Conservation (phyloP, 1,284 basidiomycete genomes). For the Mycosarcoma maydis region DNA sequence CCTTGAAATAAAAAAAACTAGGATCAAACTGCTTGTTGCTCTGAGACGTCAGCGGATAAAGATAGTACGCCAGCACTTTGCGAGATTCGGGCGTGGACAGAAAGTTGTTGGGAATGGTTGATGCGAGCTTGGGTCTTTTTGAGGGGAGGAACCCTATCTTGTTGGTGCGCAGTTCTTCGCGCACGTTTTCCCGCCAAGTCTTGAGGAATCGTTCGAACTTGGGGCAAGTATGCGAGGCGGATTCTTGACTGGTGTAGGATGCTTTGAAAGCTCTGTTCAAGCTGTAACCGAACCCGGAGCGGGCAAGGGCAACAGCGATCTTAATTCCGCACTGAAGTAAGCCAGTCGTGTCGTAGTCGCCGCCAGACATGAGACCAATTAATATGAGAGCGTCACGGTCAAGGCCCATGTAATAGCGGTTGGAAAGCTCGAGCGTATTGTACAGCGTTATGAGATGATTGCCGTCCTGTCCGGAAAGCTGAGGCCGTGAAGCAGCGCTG, state of each 20-base stretch:
- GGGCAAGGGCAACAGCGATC: conserved; percentile 69
- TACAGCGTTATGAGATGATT: conserved; percentile 26
- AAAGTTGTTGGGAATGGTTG: conserved; percentile 18
- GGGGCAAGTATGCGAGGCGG: background rate
- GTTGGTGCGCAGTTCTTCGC: conserved; percentile 52
- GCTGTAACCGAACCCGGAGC: conserved; percentile 67
- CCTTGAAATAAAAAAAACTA: no score
- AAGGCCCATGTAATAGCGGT: conserved; percentile 66
- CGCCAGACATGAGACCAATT: conserved; percentile 84
- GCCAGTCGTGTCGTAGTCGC: conserved; percentile 78
- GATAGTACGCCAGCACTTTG: conserved; percentile 37
- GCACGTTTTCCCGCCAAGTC: conserved; percentile 38
- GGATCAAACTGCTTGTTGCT: background rate
- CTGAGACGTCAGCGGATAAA: conserved; percentile 37
- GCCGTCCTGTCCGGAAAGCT: conserved; percentile 22
- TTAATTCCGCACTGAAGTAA: conserved; percentile 53
- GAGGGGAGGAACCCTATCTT: conserved; percentile 25
- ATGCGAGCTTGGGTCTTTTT: conserved; percentile 41
- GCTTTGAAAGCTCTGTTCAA: conserved; percentile 72
- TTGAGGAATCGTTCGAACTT: conserved; percentile 30
- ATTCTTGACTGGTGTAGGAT: conserved; percentile 17
- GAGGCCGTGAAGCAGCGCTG: background rate
- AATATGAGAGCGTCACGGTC: conserved; percentile 81
- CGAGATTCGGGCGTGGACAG: conserved; percentile 23
- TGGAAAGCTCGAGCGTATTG: conserved; percentile 5